Evolutionary conservation across 202 grass and related monocot species (phyloP), one percentile per base, ranked within the genome.

Genomic region (Zoysia matrella): DNA sequence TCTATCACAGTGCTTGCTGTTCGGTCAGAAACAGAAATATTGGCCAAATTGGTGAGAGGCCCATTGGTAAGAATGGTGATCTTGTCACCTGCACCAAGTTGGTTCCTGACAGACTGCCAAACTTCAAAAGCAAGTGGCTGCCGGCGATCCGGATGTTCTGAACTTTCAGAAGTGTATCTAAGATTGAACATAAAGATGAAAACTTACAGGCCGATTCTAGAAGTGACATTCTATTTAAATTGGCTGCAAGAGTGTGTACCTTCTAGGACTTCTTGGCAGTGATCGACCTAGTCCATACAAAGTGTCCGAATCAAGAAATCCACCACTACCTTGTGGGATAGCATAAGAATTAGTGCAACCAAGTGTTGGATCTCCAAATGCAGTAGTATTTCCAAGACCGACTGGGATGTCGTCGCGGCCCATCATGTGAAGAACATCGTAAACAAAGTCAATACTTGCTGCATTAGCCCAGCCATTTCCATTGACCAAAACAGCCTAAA

Each of bases 401-500:
- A 97, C 88, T 16, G 82, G 84, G 79, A 97, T 89, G 76, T 97
- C 90, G 3, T 97, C 90, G 0, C 88, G 90, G 51, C 94, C 94
- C 94, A 97, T 97, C 94, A 97, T 94, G 67, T 97, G 94, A 22
- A 97, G 82, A 13, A 97, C 73, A 8, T 97, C 94, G 12, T 97
- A 97, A 66, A 94, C 85, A 2, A 92, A 76, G 46, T 97, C 94
- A 9, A 97, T 84, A 7, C 81, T 92, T 1, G 88, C 94, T 1
- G 80, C 82, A 67, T 83, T 87, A 47, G 92, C 91, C 94, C 94
- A 97, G 67, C 94, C 89, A 73, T 97, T 94, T 48, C 86, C 92
- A 52, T 60, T 91, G 51, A 94, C 81, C 77, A 97, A 74, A 78
- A 94, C 84, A 16, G 72, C 94, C 94, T 97, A 50, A 52, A 79